Evolutionary conservation across 2,329 filamentous ascomycete genomes (phyloP).

Genomic region (Apiospora saccharicola): DNA sequence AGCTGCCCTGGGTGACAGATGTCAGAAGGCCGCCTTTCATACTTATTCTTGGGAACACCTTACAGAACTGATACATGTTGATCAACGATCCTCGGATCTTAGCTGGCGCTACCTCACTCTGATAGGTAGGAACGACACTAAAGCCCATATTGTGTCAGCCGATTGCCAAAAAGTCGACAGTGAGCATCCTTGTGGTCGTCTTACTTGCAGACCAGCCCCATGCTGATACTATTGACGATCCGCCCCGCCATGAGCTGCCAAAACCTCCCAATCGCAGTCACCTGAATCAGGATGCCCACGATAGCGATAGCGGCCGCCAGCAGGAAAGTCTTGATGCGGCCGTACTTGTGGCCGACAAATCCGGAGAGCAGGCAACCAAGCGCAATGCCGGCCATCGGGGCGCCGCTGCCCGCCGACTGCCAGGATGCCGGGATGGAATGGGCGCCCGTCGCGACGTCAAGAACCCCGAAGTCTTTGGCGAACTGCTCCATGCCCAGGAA

Average conservation of each 20-base stretch:
- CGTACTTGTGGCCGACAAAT: constrained; percentile 13
- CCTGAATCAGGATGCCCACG: constrained; percentile 69
- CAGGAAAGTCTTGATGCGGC: constrained; percentile 26
- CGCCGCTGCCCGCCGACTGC: not conserved
- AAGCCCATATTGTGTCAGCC: not conserved
- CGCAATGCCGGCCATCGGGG: constrained; percentile 3
- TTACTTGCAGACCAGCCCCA: constrained; percentile 28
- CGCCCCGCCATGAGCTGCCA: constrained; percentile 38
- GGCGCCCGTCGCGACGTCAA: not conserved
- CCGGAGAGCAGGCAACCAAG: constrained; percentile 23
- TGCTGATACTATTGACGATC: constrained; percentile 33
- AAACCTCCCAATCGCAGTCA: constrained; percentile 53
- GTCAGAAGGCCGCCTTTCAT: no score
- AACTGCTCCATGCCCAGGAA: constrained; percentile 26
- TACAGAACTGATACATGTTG: constrained; percentile 34
- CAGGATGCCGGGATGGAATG: not conserved
- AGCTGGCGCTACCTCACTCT: constrained; percentile 27
- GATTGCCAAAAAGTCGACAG: constrained; percentile 30
- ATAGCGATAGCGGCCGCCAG: constrained; percentile 31
- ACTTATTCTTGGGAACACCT: no score
- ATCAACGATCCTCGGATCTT: constrained; percentile 30
- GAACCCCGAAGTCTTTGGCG: constrained; percentile 23
- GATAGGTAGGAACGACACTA: constrained; percentile 30
- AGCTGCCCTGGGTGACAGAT: constrained; percentile 22
- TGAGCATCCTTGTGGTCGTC: constrained; percentile 26